Base-by-base conservation (phyloP, 2,329 filamentous ascomycete genomes). In the Neodidymelliopsis sp. region DNA sequence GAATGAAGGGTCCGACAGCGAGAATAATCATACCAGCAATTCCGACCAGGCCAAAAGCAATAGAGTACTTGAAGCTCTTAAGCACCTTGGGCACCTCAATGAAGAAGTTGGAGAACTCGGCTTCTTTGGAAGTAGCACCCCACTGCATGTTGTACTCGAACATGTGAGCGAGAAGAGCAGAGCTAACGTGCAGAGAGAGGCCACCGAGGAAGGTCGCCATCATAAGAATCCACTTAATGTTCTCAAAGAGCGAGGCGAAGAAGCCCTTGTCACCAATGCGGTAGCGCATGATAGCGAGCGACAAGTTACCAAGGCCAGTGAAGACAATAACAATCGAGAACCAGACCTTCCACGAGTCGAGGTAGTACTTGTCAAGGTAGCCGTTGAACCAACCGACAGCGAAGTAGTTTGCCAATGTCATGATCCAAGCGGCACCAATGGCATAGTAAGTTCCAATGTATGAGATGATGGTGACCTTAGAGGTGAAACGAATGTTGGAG, bases 71-170 rank as follows among this genome's bases (percentile, higher is more conserved):
- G 79, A 91, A 91, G 73, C 84, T 85, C 75, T 86, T 88, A 45
- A 92, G 72, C 37, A 93, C 87, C 71, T 88, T 90, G 33, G 89
- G 88, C 15, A 91, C 83, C 70, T 92, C 89, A 53, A 90, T 89
- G 75, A 91, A 92, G 74, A 93, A 93, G 74, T 91, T 90, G 36
- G 87, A 88, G 69, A 88, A 87, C 66, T 91, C 87, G 40, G 84
- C 85, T 76, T 94, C 90, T 75, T 94, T 94, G 38, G 85, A 82
- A 0, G 90, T 94, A 1, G 89, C 85, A 41, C 89, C 89, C 89
- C 89, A 93, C 2, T 82, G 84, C 87, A 92, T 92, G 74, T 93
- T 81, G 66, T 92, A 84, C 75, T 90, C 86, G 69, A 93, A 90
- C 85, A 92, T 90, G 76, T 93, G 90, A 3, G 86, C 81, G 35